These are phyloP conservation scores for Corynascus novoguineensis DNA, from an alignment of 495 filamentous ascomycete species.

Conservation along the genomic window DNA sequence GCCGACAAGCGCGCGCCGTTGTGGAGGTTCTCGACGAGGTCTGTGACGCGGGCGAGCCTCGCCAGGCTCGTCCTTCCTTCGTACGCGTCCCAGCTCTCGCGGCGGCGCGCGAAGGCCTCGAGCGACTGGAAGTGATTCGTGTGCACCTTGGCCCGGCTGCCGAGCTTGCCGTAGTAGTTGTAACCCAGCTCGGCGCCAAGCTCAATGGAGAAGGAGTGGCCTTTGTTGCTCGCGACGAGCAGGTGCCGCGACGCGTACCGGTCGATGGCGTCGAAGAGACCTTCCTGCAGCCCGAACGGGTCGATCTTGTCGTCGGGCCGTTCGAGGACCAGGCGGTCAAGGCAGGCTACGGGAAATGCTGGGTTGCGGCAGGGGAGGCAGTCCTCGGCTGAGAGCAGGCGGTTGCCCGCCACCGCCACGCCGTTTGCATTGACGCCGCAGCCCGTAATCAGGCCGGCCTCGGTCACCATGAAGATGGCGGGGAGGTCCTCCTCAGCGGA, in stretches of 20 bases:
- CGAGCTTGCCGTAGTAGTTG: neutral
- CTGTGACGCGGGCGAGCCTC: neutral
- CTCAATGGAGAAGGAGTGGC: neutral
- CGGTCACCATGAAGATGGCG: slow-evolving; percentile 26
- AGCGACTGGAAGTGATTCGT: slow-evolving; percentile 6
- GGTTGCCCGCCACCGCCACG: slow-evolving; percentile 22
- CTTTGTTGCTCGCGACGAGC: neutral
- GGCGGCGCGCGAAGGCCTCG: neutral
- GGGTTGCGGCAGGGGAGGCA: neutral
- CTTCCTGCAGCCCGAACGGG: no score
- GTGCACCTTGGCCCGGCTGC: neutral
- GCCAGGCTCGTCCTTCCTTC: neutral
- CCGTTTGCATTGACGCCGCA: slow-evolving; percentile 28
- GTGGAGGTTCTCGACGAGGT: neutral
- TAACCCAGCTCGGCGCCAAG: neutral
- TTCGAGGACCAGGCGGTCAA: slow-evolving; percentile 1
- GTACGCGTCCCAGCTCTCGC: neutral
- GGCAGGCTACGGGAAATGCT: neutral
- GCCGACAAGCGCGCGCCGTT: neutral
- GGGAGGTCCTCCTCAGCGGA: slow-evolving; percentile 14
- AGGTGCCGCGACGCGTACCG: neutral
- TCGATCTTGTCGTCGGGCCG: neutral
- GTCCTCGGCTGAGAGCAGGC: slow-evolving; percentile 13
- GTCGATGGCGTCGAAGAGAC: neutral
- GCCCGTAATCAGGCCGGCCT: slow-evolving; percentile 28